Percentiles rank a stretch among this genome's conserved stretches.
Evolutionary conservation across 768 basidiomycete genomes (phyloP).

Genomic region (Pleurotus tuber-regium): DNA sequence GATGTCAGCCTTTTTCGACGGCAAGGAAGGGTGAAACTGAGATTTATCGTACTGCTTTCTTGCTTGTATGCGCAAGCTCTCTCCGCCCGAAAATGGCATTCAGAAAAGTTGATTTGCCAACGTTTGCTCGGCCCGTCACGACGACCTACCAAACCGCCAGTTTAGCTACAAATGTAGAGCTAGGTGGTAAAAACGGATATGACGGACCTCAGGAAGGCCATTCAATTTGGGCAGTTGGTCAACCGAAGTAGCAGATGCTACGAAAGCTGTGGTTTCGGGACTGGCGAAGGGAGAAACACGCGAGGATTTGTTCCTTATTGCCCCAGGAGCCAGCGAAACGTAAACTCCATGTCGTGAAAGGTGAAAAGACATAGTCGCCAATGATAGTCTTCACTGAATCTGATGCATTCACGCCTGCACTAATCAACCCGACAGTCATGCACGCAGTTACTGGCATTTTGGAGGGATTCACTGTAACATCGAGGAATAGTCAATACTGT

Average conservation of each 20-base stretch:
- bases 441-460: no score
- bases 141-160: constrained; percentile 33
- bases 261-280: constrained; percentile 32
- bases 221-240: constrained; percentile 36
- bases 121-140: constrained; percentile 74
- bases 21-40: background rate
- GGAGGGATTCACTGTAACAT: no score
- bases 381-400: no score
- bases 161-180: no score
- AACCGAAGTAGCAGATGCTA: constrained; percentile 35
- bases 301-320: background rate
- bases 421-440: no score
- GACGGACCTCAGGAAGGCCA: constrained; percentile 42
- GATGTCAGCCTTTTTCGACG: background rate
- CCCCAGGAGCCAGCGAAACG: no score
- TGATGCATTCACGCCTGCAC: no score
- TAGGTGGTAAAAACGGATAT: no score
- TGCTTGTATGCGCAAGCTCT: constrained; percentile 59
- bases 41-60: constrained; percentile 54
- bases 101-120: constrained; percentile 72
- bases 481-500: no score
- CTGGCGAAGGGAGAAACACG: constrained; percentile 20
- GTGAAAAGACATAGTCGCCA: background rate
- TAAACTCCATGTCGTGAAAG: background rate
- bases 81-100: constrained; percentile 64